Evolutionary conservation across 2,329 filamentous ascomycete genomes (phyloP).

Genomic region (Penicillium sp.): DNA sequence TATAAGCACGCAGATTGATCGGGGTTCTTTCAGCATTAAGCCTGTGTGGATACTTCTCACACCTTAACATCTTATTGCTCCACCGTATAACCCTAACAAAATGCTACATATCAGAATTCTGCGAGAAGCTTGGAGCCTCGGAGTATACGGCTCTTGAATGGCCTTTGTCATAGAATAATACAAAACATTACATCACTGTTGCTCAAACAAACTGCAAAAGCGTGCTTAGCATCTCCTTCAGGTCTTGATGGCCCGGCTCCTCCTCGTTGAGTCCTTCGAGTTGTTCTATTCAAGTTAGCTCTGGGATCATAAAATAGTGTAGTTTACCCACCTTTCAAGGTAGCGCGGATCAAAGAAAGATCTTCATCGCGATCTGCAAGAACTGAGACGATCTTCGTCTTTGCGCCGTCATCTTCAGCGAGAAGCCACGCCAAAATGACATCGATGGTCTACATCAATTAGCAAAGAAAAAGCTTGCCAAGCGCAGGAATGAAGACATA

Average conservation of each 20-base stretch:
- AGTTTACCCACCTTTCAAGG: slow-evolving; percentile 59
- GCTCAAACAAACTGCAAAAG: slow-evolving; percentile 46
- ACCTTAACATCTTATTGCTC: not conserved
- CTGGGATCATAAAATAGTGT: not conserved
- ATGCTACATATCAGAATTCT: not conserved
- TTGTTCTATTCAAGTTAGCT: slow-evolving; percentile 52
- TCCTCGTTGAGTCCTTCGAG: slow-evolving; percentile 58
- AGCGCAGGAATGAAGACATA: slow-evolving; percentile 19
- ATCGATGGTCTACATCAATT: slow-evolving; percentile 61
- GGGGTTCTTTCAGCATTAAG: no score
- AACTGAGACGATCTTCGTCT: slow-evolving; percentile 60
- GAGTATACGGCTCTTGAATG: not conserved
- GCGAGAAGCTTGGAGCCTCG: not conserved
- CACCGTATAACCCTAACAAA: not conserved
- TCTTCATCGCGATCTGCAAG: slow-evolving; percentile 68
- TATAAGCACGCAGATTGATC: no score
- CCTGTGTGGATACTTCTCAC: no score
- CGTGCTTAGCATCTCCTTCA: slow-evolving; percentile 65
- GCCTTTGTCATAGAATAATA: slow-evolving; percentile 1
- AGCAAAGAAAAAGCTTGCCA: slow-evolving; percentile 8
- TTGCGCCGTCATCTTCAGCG: slow-evolving; percentile 80
- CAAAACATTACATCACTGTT: not conserved
- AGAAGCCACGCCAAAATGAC: slow-evolving; percentile 84
- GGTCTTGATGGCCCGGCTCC: slow-evolving; percentile 53
- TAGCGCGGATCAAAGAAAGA: slow-evolving; percentile 61